Evolutionary conservation across 2,329 filamentous ascomycete genomes (phyloP).

Genomic region (Atkinsonella hypoxylon): DNA sequence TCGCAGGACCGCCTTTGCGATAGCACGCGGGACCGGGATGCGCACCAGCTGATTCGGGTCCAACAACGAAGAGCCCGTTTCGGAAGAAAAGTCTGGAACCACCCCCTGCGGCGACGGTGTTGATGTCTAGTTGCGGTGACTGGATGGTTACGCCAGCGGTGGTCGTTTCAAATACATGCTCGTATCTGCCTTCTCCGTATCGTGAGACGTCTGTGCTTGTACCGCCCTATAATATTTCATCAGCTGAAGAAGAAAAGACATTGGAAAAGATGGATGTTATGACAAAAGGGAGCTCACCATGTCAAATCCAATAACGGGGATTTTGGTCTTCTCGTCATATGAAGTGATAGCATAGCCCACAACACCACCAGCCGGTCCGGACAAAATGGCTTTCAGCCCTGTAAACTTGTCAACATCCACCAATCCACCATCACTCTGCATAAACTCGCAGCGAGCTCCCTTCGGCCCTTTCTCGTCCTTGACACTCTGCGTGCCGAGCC

Average conservation of each 20-base stretch:
- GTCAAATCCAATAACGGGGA: slow-evolving; percentile 65
- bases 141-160: slow-evolving; percentile 71
- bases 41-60: slow-evolving; percentile 58
- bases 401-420: slow-evolving; percentile 51
- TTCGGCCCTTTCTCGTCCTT: slow-evolving; percentile 38
- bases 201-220: slow-evolving; percentile 65
- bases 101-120: slow-evolving; percentile 67
- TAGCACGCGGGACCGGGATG: slow-evolving; percentile 64
- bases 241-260: not conserved
- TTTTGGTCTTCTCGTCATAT: slow-evolving; percentile 54
- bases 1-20: slow-evolving; percentile 58
- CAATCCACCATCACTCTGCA: slow-evolving; percentile 48
- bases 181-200: slow-evolving; percentile 36
- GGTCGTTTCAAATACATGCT: slow-evolving; percentile 55
- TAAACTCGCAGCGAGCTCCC: slow-evolving; percentile 57
- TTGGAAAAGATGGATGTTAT: not conserved
- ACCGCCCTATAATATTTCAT: slow-evolving; percentile 28
- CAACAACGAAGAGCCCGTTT: slow-evolving; percentile 62
- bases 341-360: slow-evolving; percentile 65
- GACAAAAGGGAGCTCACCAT: slow-evolving; percentile 23
- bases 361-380: slow-evolving; percentile 65
- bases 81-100: slow-evolving; percentile 59
- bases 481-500: slow-evolving; percentile 44
- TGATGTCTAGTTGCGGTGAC: slow-evolving; percentile 69
- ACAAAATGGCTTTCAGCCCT: slow-evolving; percentile 57